These are phyloP conservation scores for Entophlyctis luteolus DNA, from an alignment of 192 early-diverging fungal genomes.

Conservation along the genomic window DNA sequence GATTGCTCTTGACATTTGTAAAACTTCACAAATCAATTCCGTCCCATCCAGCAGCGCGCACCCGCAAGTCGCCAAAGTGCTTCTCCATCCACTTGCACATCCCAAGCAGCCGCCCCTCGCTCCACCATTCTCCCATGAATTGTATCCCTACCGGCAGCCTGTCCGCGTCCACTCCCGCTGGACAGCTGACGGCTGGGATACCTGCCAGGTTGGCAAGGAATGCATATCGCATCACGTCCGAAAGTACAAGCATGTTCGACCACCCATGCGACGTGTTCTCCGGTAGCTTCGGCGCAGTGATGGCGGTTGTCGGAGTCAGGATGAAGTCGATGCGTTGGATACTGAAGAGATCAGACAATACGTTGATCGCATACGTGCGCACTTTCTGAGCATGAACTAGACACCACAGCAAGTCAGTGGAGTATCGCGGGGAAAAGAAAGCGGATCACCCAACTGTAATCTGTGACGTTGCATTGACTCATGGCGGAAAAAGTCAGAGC, in stretches of 20 bases:
- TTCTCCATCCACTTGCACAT: constrained; percentile 26
- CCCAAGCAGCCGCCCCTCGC: constrained; percentile 54
- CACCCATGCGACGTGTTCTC: constrained; percentile 41
- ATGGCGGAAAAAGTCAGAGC: not conserved
- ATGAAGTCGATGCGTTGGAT: constrained; percentile 34
- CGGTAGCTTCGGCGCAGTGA: constrained; percentile 57
- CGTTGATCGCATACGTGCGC: constrained; percentile 11
- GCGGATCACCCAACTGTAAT: constrained; percentile 6
- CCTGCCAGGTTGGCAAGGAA: constrained; percentile 62
- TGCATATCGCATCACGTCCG: constrained; percentile 50
- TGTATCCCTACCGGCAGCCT: constrained; percentile 65
- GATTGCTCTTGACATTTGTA: too few species aligned
- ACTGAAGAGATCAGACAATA: not conserved
- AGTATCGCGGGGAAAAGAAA: too few species aligned
- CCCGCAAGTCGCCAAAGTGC: not conserved
- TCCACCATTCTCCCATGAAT: constrained; percentile 65
- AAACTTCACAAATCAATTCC: too few species aligned
- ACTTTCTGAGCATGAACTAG: constrained; percentile 15
- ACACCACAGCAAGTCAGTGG: too few species aligned
- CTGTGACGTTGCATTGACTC: not conserved
- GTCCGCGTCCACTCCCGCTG: constrained; percentile 51
- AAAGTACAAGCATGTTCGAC: constrained; percentile 41
- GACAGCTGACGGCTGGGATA: constrained; percentile 61
- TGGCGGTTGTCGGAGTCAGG: constrained; percentile 55
- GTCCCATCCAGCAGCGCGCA: not conserved